A percentile compares a stretch with the other conserved stretches of the same genome.
These are phyloP conservation scores for Salix viminalis DNA, from an alignment of 345 rosid genomes.

Conservation along the genomic window DNA sequence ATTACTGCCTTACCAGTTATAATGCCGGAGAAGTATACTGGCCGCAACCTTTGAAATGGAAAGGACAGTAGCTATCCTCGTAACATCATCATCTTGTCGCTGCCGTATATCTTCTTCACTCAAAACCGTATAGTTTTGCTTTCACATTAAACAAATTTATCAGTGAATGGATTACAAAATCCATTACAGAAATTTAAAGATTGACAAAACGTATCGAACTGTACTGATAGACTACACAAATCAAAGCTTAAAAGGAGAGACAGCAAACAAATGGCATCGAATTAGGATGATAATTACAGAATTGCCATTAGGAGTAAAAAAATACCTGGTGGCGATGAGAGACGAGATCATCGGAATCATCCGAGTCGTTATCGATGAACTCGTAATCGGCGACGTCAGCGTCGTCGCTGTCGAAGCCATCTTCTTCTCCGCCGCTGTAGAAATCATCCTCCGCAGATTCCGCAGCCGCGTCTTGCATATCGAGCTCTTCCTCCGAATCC, in stretches of 20 bases:
- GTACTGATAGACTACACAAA: background rate
- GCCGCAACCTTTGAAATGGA: constrained; percentile 29
- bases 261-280: background rate
- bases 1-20: constrained; percentile 24
- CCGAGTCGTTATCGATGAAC: constrained; percentile 68
- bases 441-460: constrained; percentile 69
- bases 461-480: constrained; percentile 48
- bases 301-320: background rate
- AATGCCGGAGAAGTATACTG: constrained; percentile 25
- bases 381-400: constrained; percentile 58
- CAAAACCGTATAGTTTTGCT: constrained; percentile 31
- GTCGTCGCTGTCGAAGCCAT: constrained; percentile 41
- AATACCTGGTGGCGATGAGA: constrained; percentile 63
- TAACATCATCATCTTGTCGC: constrained; percentile 29
- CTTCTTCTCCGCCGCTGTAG: constrained; percentile 70
- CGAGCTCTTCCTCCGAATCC: constrained; percentile 53
- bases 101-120: constrained; percentile 23
- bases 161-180: background rate
- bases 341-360: constrained; percentile 62
- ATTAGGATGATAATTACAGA: background rate
- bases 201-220: background rate
- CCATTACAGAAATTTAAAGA: background rate
- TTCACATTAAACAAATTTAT: background rate
- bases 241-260: background rate
- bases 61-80: constrained; percentile 28